phyloP scores from a whole-genome alignment of 805 yeast species.

The Starmerella kuoi region DNA sequence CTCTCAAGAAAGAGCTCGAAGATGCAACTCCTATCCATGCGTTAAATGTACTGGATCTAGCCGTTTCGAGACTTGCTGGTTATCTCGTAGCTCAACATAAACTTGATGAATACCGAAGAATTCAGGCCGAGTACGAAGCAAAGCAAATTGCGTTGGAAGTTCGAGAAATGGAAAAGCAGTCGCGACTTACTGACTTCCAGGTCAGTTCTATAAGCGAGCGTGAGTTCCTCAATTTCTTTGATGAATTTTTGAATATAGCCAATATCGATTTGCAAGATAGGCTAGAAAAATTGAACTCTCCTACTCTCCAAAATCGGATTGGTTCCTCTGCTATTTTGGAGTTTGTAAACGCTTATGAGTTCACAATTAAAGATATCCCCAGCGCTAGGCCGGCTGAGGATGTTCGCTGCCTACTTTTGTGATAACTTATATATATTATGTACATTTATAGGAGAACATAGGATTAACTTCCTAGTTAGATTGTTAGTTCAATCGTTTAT shows the following conservation, averaged over 20 bases:
- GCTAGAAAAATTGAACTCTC: conserved; percentile 28
- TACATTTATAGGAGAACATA: too few species aligned
- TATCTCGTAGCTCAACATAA: conserved; percentile 26
- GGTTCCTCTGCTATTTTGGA: conserved; percentile 25
- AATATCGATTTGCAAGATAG: conserved; percentile 25
- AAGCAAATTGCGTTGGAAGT: conserved; percentile 25
- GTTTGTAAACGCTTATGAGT: conserved; percentile 27
- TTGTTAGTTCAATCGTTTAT: too few species aligned
- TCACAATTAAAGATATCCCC: conserved; percentile 17
- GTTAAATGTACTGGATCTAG: conserved; percentile 30
- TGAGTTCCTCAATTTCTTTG: conserved; percentile 19
- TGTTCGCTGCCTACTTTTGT: conserved; percentile 8
- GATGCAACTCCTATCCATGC: conserved; percentile 24
- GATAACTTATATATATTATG: too few species aligned
- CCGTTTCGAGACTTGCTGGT: conserved; percentile 25
- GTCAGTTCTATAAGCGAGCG: conserved; percentile 7
- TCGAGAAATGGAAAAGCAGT: conserved; percentile 17
- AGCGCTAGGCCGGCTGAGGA: conserved; percentile 15
- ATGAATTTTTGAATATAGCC: conserved; percentile 30
- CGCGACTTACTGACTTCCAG: conserved; percentile 20
- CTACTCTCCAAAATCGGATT: conserved; percentile 26
- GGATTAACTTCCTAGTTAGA: too few species aligned
- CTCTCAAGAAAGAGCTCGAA: conserved; percentile 25
- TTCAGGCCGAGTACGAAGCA: conserved; percentile 23
- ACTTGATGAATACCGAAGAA: conserved; percentile 24